phyloP scores from a whole-genome alignment of 305 asterid genomes.

The Salvia sclarea region DNA sequence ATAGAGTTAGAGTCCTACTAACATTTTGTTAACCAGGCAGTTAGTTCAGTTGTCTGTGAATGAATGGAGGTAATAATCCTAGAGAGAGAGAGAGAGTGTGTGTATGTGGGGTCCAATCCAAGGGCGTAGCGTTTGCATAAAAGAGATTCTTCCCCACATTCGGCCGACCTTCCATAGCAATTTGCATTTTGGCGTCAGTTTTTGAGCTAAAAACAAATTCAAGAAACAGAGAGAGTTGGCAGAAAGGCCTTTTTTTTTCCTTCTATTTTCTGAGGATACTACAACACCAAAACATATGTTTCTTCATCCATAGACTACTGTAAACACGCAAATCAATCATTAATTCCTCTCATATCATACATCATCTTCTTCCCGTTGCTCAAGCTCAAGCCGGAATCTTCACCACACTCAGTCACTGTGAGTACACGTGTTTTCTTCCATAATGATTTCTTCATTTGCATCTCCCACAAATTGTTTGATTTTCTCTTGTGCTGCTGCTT shows the following conservation, averaged over 20 bases:
- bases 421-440: conserved; percentile 1
- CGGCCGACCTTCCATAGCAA: conserved; percentile 29
- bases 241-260: neutral
- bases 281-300: neutral
- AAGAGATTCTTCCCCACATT: conserved; percentile 37
- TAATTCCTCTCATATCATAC: too few relatives aligned
- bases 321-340: too few relatives aligned
- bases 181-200: conserved; percentile 34
- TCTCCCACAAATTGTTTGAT: neutral
- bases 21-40: neutral
- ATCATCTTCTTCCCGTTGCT: conserved; percentile 16
- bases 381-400: conserved; percentile 24
- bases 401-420: conserved; percentile 34
- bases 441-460: conserved; percentile 1
- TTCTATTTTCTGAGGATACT: neutral
- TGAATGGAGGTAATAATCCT: neutral
- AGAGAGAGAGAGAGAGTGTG: neutral
- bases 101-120: conserved; percentile 38
- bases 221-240: conserved; percentile 2
- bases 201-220: conserved; percentile 10
- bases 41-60: neutral
- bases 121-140: conserved; percentile 34
- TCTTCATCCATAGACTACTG: neutral
- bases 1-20: neutral
- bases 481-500: neutral